A percentile compares a stretch with the other conserved stretches of the same genome.
Evolutionary conservation across 352 stramenopile species (phyloP).

Genomic region (Pythium coloratum): DNA sequence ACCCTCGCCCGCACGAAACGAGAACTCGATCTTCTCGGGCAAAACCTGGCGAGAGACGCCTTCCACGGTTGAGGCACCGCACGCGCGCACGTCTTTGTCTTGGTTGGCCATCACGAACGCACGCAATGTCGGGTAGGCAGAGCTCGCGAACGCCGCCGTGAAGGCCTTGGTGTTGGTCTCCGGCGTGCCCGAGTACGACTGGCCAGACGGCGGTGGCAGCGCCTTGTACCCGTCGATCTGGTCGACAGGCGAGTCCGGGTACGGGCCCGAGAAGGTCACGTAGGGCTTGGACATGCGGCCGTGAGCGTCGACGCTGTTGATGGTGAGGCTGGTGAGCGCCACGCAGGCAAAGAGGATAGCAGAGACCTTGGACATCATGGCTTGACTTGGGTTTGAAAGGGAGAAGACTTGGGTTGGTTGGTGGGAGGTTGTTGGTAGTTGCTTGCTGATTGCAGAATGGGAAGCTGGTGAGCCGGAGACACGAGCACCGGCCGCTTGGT

Average conservation of each 20-base stretch:
- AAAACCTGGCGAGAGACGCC: conserved; percentile 9
- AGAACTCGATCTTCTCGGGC: conserved; percentile 15
- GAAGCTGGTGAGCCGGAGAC: neutral
- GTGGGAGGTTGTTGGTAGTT: neutral
- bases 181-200: conserved; percentile 17
- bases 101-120: conserved; percentile 16
- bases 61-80: conserved; percentile 6
- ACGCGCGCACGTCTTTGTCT: conserved; percentile 6
- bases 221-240: conserved; percentile 21
- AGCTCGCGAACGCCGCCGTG: conserved; percentile 18
- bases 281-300: conserved; percentile 16
- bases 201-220: conserved; percentile 8
- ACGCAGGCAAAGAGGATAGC: neutral
- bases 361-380: neutral
- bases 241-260: conserved; percentile 15
- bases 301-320: conserved; percentile 4
- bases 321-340: neutral
- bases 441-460: neutral
- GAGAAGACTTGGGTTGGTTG: neutral
- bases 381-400: neutral
- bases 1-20: conserved; percentile 9
- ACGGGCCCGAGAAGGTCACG: conserved; percentile 10
- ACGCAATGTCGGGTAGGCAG: conserved; percentile 14
- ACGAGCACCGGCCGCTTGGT: too few species aligned
- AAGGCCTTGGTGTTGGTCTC: conserved; percentile 23